These are phyloP conservation scores for Paramyrothecium roridum DNA, from an alignment of 2,329 filamentous ascomycete species.

Conservation along the genomic window DNA sequence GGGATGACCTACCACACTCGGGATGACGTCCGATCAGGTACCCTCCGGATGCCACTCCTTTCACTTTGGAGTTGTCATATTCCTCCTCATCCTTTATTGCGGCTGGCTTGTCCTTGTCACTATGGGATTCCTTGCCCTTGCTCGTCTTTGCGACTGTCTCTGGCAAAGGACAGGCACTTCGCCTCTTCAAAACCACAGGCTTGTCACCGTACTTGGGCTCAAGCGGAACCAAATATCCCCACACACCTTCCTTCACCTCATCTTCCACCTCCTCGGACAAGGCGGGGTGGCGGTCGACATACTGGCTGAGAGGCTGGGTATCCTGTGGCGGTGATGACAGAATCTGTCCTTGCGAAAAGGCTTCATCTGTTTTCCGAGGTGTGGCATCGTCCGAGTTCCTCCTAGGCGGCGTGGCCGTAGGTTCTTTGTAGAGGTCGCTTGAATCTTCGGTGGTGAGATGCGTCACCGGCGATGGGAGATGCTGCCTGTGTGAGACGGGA, in stretches of 20 bases:
- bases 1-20: conserved; percentile 71
- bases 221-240: conserved; percentile 90
- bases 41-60: conserved; percentile 68
- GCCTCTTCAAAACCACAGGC: conserved; percentile 70
- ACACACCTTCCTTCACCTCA: conserved; percentile 80
- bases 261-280: conserved; percentile 82
- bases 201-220: conserved; percentile 64
- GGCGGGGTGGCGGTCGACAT: conserved; percentile 66
- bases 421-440: conserved; percentile 60
- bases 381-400: conserved; percentile 53
- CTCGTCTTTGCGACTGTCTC: conserved; percentile 34
- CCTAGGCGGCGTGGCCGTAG: conserved; percentile 67
- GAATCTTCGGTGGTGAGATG: conserved; percentile 55
- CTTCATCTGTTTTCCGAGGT: conserved; percentile 48
- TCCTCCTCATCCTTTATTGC: conserved; percentile 52
- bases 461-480: conserved; percentile 80
- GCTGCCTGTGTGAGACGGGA: conserved; percentile 59
- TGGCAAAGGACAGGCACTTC: conserved; percentile 65
- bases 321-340: conserved; percentile 64
- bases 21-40: conserved; percentile 91
- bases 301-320: conserved; percentile 63
- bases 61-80: conserved; percentile 60
- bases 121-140: conserved; percentile 32
- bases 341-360: conserved; percentile 39
- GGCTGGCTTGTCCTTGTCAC: conserved; percentile 41